These are phyloP conservation scores for Eucalyptus urophylla DNA, from an alignment of 345 rosid genomes.

Conservation along the genomic window DNA sequence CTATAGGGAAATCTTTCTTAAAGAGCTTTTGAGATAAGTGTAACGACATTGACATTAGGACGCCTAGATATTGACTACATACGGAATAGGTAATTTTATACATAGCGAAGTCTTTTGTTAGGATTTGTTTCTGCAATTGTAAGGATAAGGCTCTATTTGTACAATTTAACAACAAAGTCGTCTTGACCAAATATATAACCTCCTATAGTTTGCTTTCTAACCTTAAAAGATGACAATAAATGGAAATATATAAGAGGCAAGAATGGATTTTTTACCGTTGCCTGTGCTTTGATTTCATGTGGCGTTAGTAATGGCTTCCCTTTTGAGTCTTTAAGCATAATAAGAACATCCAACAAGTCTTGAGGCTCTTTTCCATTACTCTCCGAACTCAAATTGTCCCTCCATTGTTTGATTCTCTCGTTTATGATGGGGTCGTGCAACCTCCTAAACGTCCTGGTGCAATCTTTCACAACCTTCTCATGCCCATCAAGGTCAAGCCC, in stretches of 20 bases:
- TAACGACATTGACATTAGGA: not conserved
- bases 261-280: not conserved
- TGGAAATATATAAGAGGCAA: not conserved
- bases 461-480: not conserved
- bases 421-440: not conserved
- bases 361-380: not conserved
- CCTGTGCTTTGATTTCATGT: not conserved
- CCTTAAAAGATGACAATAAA: not conserved
- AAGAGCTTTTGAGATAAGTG: not conserved
- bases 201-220: not conserved
- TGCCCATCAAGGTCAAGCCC: not conserved
- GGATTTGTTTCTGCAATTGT: not conserved
- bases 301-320: not conserved
- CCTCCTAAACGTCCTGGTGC: not conserved
- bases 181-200: not conserved
- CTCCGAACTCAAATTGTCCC: not conserved
- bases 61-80: not conserved
- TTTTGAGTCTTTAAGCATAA: not conserved
- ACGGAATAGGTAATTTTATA: not conserved
- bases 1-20: not conserved
- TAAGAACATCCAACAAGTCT: not conserved
- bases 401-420: not conserved
- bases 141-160: not conserved
- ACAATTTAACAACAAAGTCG: too few species aligned
- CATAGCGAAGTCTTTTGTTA: not conserved